Base-by-base conservation (phyloP, 768 basidiomycete genomes). In the Amanita pseudoporphyria region DNA sequence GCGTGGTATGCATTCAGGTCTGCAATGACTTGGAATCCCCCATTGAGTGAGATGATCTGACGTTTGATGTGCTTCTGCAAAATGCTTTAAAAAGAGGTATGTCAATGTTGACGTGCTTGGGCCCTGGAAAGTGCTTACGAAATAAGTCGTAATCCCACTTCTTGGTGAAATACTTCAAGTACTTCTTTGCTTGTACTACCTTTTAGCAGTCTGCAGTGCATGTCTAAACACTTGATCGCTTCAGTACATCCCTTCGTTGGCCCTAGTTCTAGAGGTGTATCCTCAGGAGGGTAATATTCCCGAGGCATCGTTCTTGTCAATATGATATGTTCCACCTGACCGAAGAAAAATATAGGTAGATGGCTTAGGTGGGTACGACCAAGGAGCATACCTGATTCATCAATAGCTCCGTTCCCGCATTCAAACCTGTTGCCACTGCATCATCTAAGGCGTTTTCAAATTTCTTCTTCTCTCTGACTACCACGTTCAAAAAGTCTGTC, bases 101-200 rank as follows among this genome's bases (percentile, higher is more conserved):
- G 10, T 21, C 9, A 16, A 21, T 16, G 13, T 24, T 7, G 18
- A 5, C 19, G 18, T 2, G 12, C 14, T 12, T 10, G 14, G 21
- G 21, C 16, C 14, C n/a, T 14, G 26, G 21, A 26, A 4, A 14
- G 14, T 32, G 73, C 84, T 56, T 49, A 92, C 91, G 74, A 79
- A 56, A 90, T 82, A 9, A 93, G 63, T 32, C 96, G 81, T 51
- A 96, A 83, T 5, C 95, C 95, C 40, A 99, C 87, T 65, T 99
- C 96, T 65, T 94, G 89, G 63, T 97, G 91, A 65, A 99, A 98
- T 3, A 99, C 95, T 60, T 98, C 96, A 30, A 99, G 68, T 3
- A 98, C 93, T 57, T 98, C 95, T 63, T 90, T 87, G 61, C 86
- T 94, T 42, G 95, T 95, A 55, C 88, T 96, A 0, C 94, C 95